A percentile compares a stretch with the other conserved stretches of the same genome.
phyloP scores from a whole-genome alignment of 2,329 filamentous ascomycete species.

The Colletotrichum spaethianum region DNA sequence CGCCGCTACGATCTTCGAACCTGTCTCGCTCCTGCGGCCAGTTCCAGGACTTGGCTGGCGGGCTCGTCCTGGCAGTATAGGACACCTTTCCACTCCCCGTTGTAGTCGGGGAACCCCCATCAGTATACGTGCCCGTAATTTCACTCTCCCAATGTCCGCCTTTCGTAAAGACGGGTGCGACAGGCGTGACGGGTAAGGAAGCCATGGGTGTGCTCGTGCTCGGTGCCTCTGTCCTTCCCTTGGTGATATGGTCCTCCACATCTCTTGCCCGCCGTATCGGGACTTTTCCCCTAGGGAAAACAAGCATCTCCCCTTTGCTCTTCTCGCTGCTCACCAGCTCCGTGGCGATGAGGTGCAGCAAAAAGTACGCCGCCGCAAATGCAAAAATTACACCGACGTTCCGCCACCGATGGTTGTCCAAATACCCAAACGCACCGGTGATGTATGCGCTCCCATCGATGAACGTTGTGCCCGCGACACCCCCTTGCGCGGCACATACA shows the following conservation, averaged over 20 bases:
- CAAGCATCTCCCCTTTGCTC: slow-evolving; percentile 34
- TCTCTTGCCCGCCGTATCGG: slow-evolving; percentile 8
- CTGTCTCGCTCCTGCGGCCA: neutral
- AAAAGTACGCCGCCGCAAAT: slow-evolving; percentile 6
- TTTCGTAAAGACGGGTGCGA: neutral
- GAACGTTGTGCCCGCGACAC: slow-evolving; percentile 7
- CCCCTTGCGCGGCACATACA: slow-evolving; percentile 25
- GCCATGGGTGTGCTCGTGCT: slow-evolving; percentile 10
- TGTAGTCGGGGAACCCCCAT: slow-evolving; percentile 7
- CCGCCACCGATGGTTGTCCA: slow-evolving; percentile 25
- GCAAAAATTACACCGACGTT: slow-evolving; percentile 36
- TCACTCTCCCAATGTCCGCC: neutral
- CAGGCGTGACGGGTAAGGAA: neutral
- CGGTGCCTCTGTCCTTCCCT: slow-evolving; percentile 23
- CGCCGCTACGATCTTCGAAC: neutral
- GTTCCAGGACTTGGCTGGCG: neutral
- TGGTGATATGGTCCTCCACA: slow-evolving; percentile 21
- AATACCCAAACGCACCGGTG: slow-evolving; percentile 19
- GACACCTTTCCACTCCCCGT: neutral
- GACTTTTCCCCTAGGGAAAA: slow-evolving; percentile 31
- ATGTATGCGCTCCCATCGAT: slow-evolving; percentile 35
- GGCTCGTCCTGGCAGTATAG: neutral
- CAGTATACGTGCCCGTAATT: slow-evolving; percentile 11
- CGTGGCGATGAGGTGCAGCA: slow-evolving; percentile 31
- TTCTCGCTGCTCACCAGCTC: slow-evolving; percentile 30